Percentiles rank a stretch among this genome's conserved stretches.
phyloP scores from a whole-genome alignment of 2,329 filamentous ascomycete species.

The Sclerotinia subarctica region DNA sequence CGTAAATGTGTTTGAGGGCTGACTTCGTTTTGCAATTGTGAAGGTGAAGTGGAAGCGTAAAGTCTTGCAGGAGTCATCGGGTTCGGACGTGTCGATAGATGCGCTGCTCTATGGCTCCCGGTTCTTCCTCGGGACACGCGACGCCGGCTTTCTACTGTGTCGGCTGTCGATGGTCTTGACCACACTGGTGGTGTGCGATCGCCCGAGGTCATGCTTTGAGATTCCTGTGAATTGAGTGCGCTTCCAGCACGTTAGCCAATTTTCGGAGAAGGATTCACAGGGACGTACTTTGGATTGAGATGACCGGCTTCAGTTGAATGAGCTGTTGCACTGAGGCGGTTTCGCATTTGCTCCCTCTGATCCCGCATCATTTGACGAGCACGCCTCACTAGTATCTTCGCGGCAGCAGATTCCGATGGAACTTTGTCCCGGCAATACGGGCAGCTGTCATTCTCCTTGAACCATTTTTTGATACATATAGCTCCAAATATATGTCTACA shows the following conservation, averaged over 20 bases:
- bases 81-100: constrained; percentile 26
- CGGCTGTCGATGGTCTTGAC: background rate
- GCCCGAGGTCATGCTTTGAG: background rate
- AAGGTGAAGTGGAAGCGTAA: constrained; percentile 5
- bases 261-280: background rate
- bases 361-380: background rate
- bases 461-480: constrained; percentile 63
- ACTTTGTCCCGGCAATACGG: constrained; percentile 63
- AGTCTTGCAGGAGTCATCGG: constrained; percentile 31
- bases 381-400: constrained; percentile 19
- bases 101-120: constrained; percentile 25
- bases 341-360: background rate
- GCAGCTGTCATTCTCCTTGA: constrained; percentile 59
- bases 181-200: background rate
- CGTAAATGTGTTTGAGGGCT: background rate
- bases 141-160: constrained; percentile 28
- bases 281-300: background rate
- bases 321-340: background rate
- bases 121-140: constrained; percentile 30
- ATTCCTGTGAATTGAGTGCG: constrained; percentile 1
- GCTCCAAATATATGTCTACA: constrained; percentile 65
- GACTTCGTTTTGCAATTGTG: constrained; percentile 4
- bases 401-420: constrained; percentile 45
- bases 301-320: background rate
- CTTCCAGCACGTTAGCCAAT: constrained; percentile 7